A percentile compares a stretch with the other conserved stretches of the same genome.
Evolutionary conservation across 2,329 filamentous ascomycete genomes (phyloP).

Genomic region (Dactylellina cionopaga): DNA sequence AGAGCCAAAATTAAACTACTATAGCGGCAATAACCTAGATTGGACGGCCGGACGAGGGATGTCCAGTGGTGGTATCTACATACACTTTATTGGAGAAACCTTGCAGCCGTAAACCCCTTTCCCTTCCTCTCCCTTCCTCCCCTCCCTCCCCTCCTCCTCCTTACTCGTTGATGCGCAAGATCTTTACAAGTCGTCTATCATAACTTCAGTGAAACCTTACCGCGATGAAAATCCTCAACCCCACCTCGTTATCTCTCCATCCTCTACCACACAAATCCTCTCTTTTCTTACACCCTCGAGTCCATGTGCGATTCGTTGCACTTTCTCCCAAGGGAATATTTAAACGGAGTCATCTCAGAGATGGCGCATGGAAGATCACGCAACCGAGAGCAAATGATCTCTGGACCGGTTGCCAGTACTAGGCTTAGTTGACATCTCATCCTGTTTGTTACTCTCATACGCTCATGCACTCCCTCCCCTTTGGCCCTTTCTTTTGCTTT

Average conservation of each 20-base stretch:
- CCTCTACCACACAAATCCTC: constrained; percentile 35
- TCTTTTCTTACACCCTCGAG: constrained; percentile 33
- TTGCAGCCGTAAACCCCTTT: constrained; percentile 43
- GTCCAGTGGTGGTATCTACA: constrained; percentile 50
- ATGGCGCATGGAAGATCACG: constrained; percentile 41
- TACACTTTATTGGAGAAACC: constrained; percentile 48
- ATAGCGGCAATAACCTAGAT: constrained; percentile 49
- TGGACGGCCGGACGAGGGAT: constrained; percentile 46
- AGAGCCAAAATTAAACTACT: constrained; percentile 24
- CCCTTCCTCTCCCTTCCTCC: neutral
- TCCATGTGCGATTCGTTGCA: constrained; percentile 44
- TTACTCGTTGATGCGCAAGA: constrained; percentile 50
- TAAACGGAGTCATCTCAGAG: constrained; percentile 41
- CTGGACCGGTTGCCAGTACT: constrained; percentile 53
- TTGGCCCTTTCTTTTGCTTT: constrained; percentile 58
- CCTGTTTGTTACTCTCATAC: constrained; percentile 66
- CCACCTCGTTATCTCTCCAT: constrained; percentile 40
- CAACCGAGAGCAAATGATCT: constrained; percentile 43
- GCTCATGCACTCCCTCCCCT: constrained; percentile 63
- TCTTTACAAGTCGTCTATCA: constrained; percentile 53
- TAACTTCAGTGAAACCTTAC: constrained; percentile 53
- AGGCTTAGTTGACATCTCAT: constrained; percentile 63
- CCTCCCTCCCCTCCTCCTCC: neutral
- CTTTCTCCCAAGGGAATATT: constrained; percentile 42
- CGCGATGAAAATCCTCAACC: constrained; percentile 48